phyloP scores from a whole-genome alignment of 192 early-diverging fungal genomes.

The Entophlyctis luteolus region DNA sequence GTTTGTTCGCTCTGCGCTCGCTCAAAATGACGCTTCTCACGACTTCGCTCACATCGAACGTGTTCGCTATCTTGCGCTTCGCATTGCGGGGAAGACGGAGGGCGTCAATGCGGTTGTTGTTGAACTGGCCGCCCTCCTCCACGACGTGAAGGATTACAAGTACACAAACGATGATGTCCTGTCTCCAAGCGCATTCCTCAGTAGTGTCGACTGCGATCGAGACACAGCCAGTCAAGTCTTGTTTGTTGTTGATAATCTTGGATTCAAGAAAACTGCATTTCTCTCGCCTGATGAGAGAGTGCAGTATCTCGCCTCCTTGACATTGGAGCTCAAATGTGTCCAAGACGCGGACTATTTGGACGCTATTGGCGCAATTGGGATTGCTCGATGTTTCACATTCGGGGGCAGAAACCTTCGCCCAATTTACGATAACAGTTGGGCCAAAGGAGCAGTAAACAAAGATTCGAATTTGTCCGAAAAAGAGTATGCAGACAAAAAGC shows the following conservation, averaged over 20 bases:
- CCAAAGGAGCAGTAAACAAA: background rate
- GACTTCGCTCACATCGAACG: constrained; percentile 31
- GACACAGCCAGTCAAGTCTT: background rate
- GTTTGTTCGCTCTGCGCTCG: too few relatives aligned
- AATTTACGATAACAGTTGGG: background rate
- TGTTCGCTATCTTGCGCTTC: constrained; percentile 10
- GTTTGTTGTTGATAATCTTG: background rate
- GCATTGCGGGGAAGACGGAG: background rate
- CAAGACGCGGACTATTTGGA: constrained; percentile 33
- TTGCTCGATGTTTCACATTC: constrained; percentile 30
- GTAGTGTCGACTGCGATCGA: background rate
- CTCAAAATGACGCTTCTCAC: too few relatives aligned
- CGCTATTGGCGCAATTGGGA: constrained; percentile 36
- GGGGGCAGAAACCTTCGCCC: constrained; percentile 15
- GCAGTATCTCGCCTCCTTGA: background rate
- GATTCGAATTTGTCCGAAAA: background rate
- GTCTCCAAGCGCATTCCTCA: background rate
- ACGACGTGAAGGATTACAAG: constrained; percentile 33
- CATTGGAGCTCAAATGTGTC: constrained; percentile 4
- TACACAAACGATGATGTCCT: background rate
- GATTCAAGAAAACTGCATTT: constrained; percentile 5
- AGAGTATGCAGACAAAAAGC: background rate
- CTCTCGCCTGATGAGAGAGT: background rate
- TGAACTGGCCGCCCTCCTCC: constrained; percentile 26
- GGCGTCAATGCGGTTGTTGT: constrained; percentile 1